These are phyloP conservation scores for Macrophomina pseudophaseolina DNA, from an alignment of 2,329 filamentous ascomycete species.

Conservation along the genomic window DNA sequence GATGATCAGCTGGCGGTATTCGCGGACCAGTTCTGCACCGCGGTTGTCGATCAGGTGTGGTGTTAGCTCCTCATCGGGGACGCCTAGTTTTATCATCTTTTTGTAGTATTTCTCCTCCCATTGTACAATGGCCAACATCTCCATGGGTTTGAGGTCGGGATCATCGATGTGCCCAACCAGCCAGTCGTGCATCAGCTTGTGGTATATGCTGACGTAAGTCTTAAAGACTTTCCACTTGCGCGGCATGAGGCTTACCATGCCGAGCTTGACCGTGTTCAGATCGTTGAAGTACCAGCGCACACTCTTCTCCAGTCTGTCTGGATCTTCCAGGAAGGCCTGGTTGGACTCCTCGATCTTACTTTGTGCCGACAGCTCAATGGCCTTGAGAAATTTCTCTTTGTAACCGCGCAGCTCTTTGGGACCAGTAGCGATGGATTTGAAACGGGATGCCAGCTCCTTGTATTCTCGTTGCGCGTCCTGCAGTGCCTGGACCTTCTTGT, in stretches of 20 bases:
- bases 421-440: constrained; percentile 93
- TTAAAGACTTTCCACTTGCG: constrained; percentile 96
- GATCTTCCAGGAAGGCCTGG: constrained; percentile 81
- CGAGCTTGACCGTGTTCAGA: constrained; percentile 89
- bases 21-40: constrained; percentile 86
- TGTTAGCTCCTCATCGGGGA: constrained; percentile 73
- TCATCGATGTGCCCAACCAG: constrained; percentile 83
- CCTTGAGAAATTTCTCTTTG: constrained; percentile 91
- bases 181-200: constrained; percentile 94
- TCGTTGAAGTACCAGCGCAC: constrained; percentile 99
- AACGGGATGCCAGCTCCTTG: constrained; percentile 88
- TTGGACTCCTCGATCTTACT: constrained; percentile 74
- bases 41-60: constrained; percentile 91
- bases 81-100: constrained; percentile 91
- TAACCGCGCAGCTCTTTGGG: constrained; percentile 92
- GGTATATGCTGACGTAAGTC: constrained; percentile 89
- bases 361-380: constrained; percentile 74
- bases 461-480: constrained; percentile 96
- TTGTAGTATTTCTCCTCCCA: constrained; percentile 96
- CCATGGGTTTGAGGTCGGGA: constrained; percentile 79
- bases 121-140: constrained; percentile 89
- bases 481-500: constrained; percentile 85
- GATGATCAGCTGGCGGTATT: constrained; percentile 95
- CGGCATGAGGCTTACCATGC: constrained; percentile 90
- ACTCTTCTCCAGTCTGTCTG: constrained; percentile 80